Conservation (phyloP, 106 monocot species). For the Phalaenopsis aphrodite region DNA sequence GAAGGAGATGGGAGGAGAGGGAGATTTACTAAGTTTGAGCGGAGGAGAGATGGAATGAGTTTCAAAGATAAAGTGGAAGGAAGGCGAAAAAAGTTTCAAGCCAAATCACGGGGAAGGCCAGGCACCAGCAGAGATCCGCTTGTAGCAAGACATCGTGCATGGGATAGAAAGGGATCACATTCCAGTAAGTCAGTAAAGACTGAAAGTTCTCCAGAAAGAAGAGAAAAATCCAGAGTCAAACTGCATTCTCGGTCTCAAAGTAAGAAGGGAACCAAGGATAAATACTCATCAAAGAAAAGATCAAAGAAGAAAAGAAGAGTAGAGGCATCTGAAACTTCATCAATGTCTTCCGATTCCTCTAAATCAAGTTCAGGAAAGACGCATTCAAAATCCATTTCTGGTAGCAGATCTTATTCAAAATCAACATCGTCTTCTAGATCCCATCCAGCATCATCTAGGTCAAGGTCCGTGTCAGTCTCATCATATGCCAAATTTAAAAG, state of each 20-base stretch:
- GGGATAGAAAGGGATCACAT: slow-evolving; percentile 15
- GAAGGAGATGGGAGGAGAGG: slow-evolving; percentile 21
- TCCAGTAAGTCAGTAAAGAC: slow-evolving; percentile 10
- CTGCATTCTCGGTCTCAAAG: slow-evolving; percentile 11
- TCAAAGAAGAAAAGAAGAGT: slow-evolving; percentile 20
- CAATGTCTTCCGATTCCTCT: slow-evolving; percentile 33
- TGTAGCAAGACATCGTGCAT: slow-evolving; percentile 5
- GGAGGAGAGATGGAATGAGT: slow-evolving; percentile 23
- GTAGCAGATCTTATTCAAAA: slow-evolving; percentile 21
- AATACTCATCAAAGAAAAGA: slow-evolving; percentile 15
- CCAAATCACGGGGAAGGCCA: slow-evolving; percentile 21
- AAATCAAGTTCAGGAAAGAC: slow-evolving; percentile 23
- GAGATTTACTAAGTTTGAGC: slow-evolving; percentile 21
- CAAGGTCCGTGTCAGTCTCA: slow-evolving; percentile 22
- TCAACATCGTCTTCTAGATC: slow-evolving; percentile 26
- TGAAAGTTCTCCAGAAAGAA: slow-evolving; percentile 21
- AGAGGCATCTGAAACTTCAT: slow-evolving; percentile 21
- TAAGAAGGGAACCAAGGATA: slow-evolving; percentile 12
- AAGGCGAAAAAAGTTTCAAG: slow-evolving; percentile 23
- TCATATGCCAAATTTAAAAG: slow-evolving; percentile 18
- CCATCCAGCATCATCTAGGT: slow-evolving; percentile 23
- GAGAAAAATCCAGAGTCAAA: slow-evolving; percentile 14
- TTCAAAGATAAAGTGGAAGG: slow-evolving; percentile 18
- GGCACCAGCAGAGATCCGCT: slow-evolving; percentile 14
- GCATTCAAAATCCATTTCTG: slow-evolving; percentile 21